Conservation (phyloP, 345 rosid species). For the Boechera divaricarpa region DNA sequence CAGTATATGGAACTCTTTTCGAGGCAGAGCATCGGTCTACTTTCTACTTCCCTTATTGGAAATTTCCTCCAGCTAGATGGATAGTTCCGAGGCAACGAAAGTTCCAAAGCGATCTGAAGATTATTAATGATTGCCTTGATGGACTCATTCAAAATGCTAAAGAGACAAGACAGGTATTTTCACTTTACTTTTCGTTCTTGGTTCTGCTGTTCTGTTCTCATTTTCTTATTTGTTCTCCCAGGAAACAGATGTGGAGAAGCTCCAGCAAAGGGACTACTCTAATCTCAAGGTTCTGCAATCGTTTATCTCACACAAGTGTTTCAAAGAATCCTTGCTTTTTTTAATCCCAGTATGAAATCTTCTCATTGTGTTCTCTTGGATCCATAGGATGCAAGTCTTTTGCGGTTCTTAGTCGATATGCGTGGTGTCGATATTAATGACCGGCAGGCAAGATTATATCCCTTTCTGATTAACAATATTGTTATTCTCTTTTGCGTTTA, state of each 20-base stretch:
- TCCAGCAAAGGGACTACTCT: constrained; percentile 83
- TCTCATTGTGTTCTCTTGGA: constrained; percentile 32
- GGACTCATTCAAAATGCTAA: constrained; percentile 92
- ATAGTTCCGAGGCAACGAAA: constrained; percentile 89
- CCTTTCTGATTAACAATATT: neutral
- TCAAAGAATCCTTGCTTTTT: neutral
- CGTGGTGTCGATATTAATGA: constrained; percentile 90
- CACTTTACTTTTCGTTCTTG: neutral
- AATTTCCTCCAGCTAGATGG: constrained; percentile 89
- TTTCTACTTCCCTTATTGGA: constrained; percentile 95
- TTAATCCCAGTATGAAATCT: neutral
- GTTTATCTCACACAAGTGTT: neutral
- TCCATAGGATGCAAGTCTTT: constrained; percentile 89
- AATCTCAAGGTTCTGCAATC: constrained; percentile 64
- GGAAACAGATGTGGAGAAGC: constrained; percentile 92
- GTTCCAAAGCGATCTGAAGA: constrained; percentile 81
- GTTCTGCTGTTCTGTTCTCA: neutral
- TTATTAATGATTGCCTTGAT: constrained; percentile 93
- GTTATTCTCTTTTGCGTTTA: neutral
- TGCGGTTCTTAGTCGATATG: constrained; percentile 93
- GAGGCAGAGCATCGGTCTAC: constrained; percentile 99
- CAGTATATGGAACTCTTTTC: constrained; percentile 95
- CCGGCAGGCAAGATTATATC: constrained; percentile 59
- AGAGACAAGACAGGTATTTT: constrained; percentile 78
- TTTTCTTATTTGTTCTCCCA: constrained; percentile 43